Percentiles rank a stretch among this genome's conserved stretches.
Evolutionary conservation across 805 yeast genomes (phyloP).

Genomic region (Tanozyma kutaoensis): DNA sequence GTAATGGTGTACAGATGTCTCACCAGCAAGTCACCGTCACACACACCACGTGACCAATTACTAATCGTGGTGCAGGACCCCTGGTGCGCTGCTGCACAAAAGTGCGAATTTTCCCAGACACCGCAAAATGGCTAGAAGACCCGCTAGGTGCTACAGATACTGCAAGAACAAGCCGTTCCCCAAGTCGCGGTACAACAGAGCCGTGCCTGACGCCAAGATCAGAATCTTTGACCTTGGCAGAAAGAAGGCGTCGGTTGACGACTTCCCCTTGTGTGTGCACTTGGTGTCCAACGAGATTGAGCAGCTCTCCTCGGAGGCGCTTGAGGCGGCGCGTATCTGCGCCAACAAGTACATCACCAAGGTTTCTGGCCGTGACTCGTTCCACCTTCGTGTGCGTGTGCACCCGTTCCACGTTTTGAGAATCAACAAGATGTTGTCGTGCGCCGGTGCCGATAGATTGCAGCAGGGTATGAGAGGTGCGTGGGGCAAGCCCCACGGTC

Average conservation of each 20-base stretch:
- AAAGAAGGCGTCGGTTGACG: slow-evolving; percentile 99
- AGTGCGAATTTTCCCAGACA: too few relatives aligned
- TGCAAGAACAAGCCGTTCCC: slow-evolving; percentile 99
- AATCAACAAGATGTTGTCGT: slow-evolving; percentile 99
- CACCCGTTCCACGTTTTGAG: slow-evolving; percentile 99
- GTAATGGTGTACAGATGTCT: too few relatives aligned
- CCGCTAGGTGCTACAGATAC: slow-evolving; percentile 99
- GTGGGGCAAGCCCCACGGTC: slow-evolving; percentile 99
- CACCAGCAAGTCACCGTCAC: too few relatives aligned
- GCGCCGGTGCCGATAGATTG: slow-evolving; percentile 99
- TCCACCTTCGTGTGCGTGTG: slow-evolving; percentile 99
- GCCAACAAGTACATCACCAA: slow-evolving; percentile 99
- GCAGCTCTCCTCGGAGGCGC: slow-evolving; percentile 98
- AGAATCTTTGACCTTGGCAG: slow-evolving; percentile 99
- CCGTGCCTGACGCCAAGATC: slow-evolving; percentile 99
- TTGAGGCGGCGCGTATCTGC: slow-evolving; percentile 99
- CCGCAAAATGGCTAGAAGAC: slow-evolving; percentile 99
- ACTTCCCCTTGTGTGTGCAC: slow-evolving; percentile 99
- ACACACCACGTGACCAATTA: too few relatives aligned
- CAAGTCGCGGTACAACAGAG: slow-evolving; percentile 99
- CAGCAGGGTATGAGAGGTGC: slow-evolving; percentile 99
- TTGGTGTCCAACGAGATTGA: slow-evolving; percentile 98
- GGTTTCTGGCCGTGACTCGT: slow-evolving; percentile 95
- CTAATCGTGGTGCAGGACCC: too few relatives aligned
- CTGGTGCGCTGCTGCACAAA: too few relatives aligned